Evolutionary conservation across 495 filamentous ascomycete genomes (phyloP).

Genomic region (Trichoderma orchidacearum): DNA sequence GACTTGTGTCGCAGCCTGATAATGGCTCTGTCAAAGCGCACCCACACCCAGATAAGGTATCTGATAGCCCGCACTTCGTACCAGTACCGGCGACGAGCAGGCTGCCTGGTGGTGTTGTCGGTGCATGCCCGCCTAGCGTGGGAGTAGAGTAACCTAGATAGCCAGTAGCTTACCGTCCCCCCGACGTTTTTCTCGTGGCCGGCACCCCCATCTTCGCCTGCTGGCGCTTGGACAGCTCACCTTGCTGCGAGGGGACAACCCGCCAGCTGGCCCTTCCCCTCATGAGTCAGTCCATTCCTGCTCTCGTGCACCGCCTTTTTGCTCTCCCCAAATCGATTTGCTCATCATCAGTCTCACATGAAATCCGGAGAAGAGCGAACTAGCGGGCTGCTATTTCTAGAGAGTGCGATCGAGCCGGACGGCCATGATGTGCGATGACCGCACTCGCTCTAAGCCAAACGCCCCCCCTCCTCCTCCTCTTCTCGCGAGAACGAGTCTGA

Average conservation of each 20-base stretch:
- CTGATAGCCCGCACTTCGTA: neutral
- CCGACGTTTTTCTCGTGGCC: neutral
- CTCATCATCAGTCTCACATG: no score
- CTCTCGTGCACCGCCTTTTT: neutral
- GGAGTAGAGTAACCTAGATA: no score
- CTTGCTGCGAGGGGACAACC: neutral
- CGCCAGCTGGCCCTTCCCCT: neutral
- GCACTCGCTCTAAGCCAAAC: neutral
- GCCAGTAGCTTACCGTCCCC: no score
- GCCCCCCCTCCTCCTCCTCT: neutral
- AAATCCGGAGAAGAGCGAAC: neutral
- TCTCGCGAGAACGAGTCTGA: no score
- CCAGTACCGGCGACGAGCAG: neutral
- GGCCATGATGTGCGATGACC: neutral
- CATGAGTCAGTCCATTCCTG: neutral
- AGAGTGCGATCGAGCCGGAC: neutral
- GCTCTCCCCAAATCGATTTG: neutral
- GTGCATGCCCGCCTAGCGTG: no score
- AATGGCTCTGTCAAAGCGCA: neutral
- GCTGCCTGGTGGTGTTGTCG: neutral
- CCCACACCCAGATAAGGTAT: neutral
- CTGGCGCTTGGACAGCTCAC: neutral
- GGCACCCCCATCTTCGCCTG: neutral
- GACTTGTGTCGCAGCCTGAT: neutral
- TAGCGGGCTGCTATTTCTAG: neutral